Evolutionary conservation across 805 yeast genomes (phyloP).

Genomic region (Candida silvicultrix): DNA sequence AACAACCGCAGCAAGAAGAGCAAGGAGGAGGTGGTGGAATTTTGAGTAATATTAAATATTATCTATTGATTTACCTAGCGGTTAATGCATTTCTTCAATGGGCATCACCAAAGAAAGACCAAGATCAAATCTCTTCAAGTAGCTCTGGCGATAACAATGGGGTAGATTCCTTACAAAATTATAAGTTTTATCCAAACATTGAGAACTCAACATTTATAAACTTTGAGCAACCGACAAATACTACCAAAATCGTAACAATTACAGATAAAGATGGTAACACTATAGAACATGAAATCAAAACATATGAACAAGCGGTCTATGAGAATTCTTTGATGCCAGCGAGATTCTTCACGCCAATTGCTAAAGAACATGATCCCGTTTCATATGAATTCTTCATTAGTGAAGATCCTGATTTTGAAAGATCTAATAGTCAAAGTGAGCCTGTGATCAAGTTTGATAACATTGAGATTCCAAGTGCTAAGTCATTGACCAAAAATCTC

Average conservation of each 20-base stretch:
- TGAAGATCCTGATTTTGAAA: slow-evolving; percentile 9
- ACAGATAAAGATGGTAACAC: slow-evolving; percentile 9
- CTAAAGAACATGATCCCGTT: slow-evolving; percentile 7
- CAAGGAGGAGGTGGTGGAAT: not conserved
- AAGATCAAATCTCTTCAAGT: not conserved
- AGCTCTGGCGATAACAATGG: not conserved
- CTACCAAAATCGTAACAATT: not conserved
- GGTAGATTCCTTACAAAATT: not conserved
- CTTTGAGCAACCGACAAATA: slow-evolving; percentile 10
- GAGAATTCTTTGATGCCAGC: slow-evolving; percentile 19
- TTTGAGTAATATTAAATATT: not conserved
- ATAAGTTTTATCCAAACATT: slow-evolving; percentile 7
- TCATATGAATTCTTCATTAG: slow-evolving; percentile 19
- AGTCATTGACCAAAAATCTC: slow-evolving; percentile 8
- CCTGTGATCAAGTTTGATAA: slow-evolving; percentile 3
- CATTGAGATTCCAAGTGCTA: slow-evolving; percentile 6
- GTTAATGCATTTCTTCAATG: not conserved
- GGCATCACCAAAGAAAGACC: not conserved
- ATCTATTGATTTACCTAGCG: not conserved
- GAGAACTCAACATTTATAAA: slow-evolving; percentile 5
- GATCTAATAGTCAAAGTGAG: not conserved
- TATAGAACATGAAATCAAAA: slow-evolving; percentile 3
- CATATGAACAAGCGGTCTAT: slow-evolving; percentile 17
- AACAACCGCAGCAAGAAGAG: not conserved
- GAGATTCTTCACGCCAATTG: slow-evolving; percentile 15